Conservation (phyloP, 1,284 basidiomycete genomes). For the Anthracocystis setariae region DNA sequence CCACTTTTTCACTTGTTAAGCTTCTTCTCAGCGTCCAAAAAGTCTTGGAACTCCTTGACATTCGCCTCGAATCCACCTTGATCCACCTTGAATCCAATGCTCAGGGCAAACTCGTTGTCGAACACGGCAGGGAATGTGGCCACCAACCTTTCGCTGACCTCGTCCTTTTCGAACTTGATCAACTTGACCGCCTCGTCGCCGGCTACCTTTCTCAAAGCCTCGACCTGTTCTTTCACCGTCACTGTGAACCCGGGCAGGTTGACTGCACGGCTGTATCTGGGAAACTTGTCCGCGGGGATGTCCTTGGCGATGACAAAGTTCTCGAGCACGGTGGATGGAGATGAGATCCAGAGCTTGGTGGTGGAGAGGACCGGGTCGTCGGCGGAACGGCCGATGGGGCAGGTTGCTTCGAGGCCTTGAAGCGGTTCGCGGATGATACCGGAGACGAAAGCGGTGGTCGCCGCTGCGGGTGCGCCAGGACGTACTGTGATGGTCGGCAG, state of each 20-base stretch:
- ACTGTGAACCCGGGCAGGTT: conserved; percentile 52
- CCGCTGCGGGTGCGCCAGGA: conserved; percentile 45
- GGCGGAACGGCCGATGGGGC: conserved; percentile 40
- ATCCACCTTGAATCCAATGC: conserved; percentile 53
- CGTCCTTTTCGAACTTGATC: conserved; percentile 53
- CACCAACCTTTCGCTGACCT: conserved; percentile 48
- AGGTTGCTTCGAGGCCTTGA: conserved; percentile 33
- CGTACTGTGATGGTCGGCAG: conserved; percentile 49
- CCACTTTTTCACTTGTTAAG: not conserved
- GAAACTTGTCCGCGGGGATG: conserved; percentile 21
- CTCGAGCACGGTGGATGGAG: conserved; percentile 40
- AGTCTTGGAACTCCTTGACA: conserved; percentile 42
- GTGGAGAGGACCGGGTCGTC: conserved; percentile 34
- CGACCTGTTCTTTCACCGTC: conserved; percentile 42
- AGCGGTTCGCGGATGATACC: conserved; percentile 53
- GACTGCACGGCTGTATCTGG: conserved; percentile 27
- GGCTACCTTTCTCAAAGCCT: conserved; percentile 41
- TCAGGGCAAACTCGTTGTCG: conserved; percentile 39
- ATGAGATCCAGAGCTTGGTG: conserved; percentile 35
- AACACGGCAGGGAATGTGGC: conserved; percentile 39
- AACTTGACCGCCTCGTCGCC: conserved; percentile 39
- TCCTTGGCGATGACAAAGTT: conserved; percentile 50
- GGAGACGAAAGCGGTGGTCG: conserved; percentile 51
- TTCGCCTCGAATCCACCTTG: conserved; percentile 43
- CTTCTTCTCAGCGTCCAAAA: conserved; percentile 17